phyloP scores from a whole-genome alignment of 371 early-diverging fungal species.

The Mucor racemosus region DNA sequence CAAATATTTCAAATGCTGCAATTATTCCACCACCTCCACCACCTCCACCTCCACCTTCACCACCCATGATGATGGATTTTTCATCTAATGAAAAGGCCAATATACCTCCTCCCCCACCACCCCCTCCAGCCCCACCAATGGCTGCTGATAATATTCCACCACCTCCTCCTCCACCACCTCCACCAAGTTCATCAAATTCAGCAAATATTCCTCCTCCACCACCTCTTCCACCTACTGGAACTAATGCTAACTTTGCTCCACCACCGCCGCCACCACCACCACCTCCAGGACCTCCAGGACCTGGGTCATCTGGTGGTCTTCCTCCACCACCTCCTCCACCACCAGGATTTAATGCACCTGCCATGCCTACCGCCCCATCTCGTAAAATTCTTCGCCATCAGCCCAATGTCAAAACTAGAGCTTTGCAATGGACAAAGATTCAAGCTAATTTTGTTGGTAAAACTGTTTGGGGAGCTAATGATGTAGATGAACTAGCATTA shows the following conservation, averaged over 20 bases:
- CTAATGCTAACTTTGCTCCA: neutral
- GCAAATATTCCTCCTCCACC: conserved; percentile 16
- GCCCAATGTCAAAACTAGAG: conserved; percentile 79
- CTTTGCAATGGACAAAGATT: conserved; percentile 88
- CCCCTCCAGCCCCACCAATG: conserved; percentile 1
- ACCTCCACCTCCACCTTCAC: conserved; percentile 22
- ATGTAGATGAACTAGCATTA: conserved; percentile 55
- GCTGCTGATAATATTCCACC: neutral
- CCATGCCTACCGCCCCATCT: conserved; percentile 29
- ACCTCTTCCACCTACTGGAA: conserved; percentile 13
- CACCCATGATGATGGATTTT: neutral
- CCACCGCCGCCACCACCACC: conserved; percentile 4
- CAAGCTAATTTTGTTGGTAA: conserved; percentile 62
- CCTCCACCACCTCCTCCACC: conserved; percentile 32
- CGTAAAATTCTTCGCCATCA: conserved; percentile 67
- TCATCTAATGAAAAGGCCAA: neutral
- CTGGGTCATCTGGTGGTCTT: conserved; percentile 19
- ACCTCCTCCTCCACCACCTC: conserved; percentile 23
- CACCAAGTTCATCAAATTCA: neutral
- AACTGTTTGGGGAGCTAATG: conserved; percentile 61
- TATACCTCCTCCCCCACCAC: conserved; percentile 31
- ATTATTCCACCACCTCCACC: conserved; percentile 28
- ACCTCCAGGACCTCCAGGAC: conserved; percentile 29
- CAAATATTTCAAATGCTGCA: neutral
- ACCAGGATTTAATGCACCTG: conserved; percentile 44